These are phyloP conservation scores for Agaricus bisporus DNA, from an alignment of 768 basidiomycete species.

Conservation along the genomic window DNA sequence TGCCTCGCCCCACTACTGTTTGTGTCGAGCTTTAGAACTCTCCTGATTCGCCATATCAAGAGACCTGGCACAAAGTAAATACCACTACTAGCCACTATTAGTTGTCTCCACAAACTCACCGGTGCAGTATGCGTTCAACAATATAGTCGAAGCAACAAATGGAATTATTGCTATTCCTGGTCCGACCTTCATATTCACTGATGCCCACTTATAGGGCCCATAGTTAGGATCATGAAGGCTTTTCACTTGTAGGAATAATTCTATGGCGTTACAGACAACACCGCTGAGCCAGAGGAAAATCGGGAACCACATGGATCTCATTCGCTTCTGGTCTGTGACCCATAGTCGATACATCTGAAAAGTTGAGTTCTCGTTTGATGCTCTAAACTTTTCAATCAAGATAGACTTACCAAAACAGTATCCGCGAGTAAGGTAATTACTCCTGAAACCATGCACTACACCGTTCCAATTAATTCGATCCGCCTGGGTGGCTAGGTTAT, in stretches of 20 bases:
- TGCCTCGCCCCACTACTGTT: background rate
- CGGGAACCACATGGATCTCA: conserved; percentile 1
- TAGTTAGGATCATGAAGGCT: background rate
- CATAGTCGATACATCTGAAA: conserved; percentile 10
- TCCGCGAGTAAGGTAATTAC: background rate
- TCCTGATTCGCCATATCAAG: background rate
- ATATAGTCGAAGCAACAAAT: conserved; percentile 10
- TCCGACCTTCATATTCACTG: conserved; percentile 4
- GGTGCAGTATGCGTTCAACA: conserved; percentile 9
- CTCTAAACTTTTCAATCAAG: background rate
- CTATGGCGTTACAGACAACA: conserved; percentile 1
- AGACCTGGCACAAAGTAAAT: background rate
- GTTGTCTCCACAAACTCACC: background rate
- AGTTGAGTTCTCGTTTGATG: background rate
- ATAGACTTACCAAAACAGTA: background rate
- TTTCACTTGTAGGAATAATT: conserved; percentile 1
- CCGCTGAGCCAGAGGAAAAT: conserved; percentile 9
- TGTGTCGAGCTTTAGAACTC: background rate
- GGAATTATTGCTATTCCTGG: conserved; percentile 8
- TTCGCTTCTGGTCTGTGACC: background rate
- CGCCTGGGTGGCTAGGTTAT: background rate
- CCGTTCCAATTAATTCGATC: background rate
- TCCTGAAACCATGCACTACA: background rate
- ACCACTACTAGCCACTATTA: background rate
- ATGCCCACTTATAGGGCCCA: background rate